phyloP scores from a whole-genome alignment of 83 land plant genomes.

The Diphasiastrum complanatum region DNA sequence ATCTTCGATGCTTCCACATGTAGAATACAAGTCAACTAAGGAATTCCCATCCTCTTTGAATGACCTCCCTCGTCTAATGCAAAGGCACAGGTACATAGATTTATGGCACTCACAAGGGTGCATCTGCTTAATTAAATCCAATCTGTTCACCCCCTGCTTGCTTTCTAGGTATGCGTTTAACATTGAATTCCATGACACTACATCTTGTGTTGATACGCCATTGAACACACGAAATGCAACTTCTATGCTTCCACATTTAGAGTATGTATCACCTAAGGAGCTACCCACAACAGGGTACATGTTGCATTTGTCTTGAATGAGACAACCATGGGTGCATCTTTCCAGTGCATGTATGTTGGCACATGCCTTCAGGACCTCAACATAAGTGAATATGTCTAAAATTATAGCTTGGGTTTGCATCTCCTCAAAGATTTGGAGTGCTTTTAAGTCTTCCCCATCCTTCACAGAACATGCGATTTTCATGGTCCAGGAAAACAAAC shows the following conservation, averaged over 20 bases:
- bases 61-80: no score
- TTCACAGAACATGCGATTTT: background rate
- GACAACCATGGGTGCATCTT: no score
- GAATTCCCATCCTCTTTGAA: no score
- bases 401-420: background rate
- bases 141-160: background rate
- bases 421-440: background rate
- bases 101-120: background rate
- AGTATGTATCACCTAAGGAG: background rate
- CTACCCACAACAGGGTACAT: background rate
- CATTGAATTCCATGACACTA: slow-evolving; percentile 13
- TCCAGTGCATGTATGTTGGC: no score
- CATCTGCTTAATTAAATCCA: slow-evolving; percentile 4
- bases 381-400: background rate
- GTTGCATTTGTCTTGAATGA: no score
- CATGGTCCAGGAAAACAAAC: slow-evolving; percentile 1
- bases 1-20: no score
- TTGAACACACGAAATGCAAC: slow-evolving; percentile 9
- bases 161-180: background rate
- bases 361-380: background rate
- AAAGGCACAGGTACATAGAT: no score
- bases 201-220: background rate
- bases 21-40: no score
- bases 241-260: slow-evolving; percentile 2
- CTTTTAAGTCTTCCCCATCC: background rate